These are phyloP conservation scores for Colletotrichum graminicola DNA, from an alignment of 2,329 filamentous ascomycete genomes.

Conservation along the genomic window DNA sequence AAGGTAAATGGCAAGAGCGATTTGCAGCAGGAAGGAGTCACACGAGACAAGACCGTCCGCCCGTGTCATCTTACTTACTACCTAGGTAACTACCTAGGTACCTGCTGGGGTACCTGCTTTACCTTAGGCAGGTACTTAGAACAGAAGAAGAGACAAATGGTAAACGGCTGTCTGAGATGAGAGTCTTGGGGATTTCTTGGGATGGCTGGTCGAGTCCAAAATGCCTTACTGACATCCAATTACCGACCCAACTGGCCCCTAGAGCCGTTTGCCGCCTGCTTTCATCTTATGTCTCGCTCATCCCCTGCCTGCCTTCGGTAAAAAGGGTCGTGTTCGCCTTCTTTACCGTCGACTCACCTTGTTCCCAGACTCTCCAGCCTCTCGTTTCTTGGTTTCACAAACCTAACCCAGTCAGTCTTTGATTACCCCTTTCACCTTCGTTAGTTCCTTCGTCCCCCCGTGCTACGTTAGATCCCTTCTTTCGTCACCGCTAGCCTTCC, in stretches of 20 bases:
- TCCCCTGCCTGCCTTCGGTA: not conserved
- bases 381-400: conserved; percentile 17
- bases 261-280: conserved; percentile 9
- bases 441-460: not conserved
- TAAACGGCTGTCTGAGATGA: not conserved
- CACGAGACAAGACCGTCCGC: not conserved
- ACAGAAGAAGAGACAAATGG: not conserved
- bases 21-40: not conserved
- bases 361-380: conserved; percentile 21
- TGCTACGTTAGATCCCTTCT: not conserved
- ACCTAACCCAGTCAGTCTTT: not conserved
- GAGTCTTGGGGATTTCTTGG: conserved; percentile 1
- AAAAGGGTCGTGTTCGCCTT: not conserved
- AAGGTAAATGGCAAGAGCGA: not conserved
- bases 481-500: conserved; percentile 6
- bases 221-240: not conserved
- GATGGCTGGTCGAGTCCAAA: not conserved
- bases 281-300: conserved; percentile 9
- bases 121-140: not conserved
- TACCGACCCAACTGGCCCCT: conserved; percentile 1
- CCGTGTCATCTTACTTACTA: not conserved
- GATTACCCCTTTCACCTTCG: conserved; percentile 3
- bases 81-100: not conserved
- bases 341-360: not conserved
- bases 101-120: not conserved